Conservation (phyloP, 768 basidiomycete genomes). For the Hydnomerulius pinastri region DNA sequence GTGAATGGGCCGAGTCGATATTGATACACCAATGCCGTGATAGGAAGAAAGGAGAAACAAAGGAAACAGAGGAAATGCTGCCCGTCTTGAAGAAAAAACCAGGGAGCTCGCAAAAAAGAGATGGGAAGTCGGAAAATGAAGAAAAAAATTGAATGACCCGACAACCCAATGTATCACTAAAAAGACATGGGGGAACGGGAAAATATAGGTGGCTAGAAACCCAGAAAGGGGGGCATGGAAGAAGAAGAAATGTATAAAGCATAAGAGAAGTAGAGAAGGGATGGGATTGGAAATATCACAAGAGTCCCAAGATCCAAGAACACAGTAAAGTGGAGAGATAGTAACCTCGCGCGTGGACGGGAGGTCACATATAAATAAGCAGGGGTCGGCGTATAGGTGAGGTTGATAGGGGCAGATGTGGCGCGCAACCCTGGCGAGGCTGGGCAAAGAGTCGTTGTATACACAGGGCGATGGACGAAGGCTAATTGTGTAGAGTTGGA, state of each 20-base stretch:
- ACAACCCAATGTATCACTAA: slow-evolving; percentile 25
- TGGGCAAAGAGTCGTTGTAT: slow-evolving; percentile 26
- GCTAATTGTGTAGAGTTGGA: slow-evolving; percentile 17
- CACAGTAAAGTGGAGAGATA: slow-evolving; percentile 34
- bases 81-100: not conserved
- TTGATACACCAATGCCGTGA: slow-evolving; percentile 29
- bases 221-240: slow-evolving; percentile 21
- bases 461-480: slow-evolving; percentile 33
- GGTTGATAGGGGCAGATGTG: slow-evolving; percentile 18
- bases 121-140: slow-evolving; percentile 4
- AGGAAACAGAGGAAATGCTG: not conserved
- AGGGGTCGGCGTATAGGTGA: slow-evolving; percentile 23
- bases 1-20: slow-evolving; percentile 29
- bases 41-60: not conserved
- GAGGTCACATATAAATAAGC: slow-evolving; percentile 36
- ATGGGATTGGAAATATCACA: slow-evolving; percentile 23
- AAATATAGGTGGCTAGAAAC: slow-evolving; percentile 25
- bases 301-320: slow-evolving; percentile 45
- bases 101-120: not conserved
- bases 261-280: not conserved
- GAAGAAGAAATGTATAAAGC: slow-evolving; percentile 9
- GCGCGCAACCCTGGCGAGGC: slow-evolving; percentile 26
- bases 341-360: slow-evolving; percentile 23
- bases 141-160: slow-evolving; percentile 20
- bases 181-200: slow-evolving; percentile 23